phyloP scores from a whole-genome alignment of 2,329 filamentous ascomycete species.

The Gliomastix tumulicola region DNA sequence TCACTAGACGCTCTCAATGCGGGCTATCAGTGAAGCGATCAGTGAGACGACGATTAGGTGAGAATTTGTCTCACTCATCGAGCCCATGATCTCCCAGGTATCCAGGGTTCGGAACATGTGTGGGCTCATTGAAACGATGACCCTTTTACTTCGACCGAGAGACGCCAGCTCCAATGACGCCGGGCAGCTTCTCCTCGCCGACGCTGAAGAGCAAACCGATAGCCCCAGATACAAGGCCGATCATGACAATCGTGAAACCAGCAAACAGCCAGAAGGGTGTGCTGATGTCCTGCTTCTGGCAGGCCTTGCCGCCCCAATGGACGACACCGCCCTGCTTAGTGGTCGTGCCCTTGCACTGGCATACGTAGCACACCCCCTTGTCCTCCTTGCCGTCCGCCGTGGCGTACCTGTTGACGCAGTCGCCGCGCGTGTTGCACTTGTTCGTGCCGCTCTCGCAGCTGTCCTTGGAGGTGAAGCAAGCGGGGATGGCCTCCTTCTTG shows the following conservation, averaged over 20 bases:
- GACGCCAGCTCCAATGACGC: conserved; percentile 94
- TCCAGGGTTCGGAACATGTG: no score
- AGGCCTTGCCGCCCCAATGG: conserved; percentile 78
- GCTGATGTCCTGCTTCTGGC: conserved; percentile 88
- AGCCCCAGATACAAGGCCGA: conserved; percentile 61
- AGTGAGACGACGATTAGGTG: no score
- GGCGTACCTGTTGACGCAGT: conserved; percentile 62
- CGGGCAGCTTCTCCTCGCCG: conserved; percentile 80
- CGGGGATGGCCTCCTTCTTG: conserved; percentile 43
- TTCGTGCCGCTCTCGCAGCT: conserved; percentile 64
- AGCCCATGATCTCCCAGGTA: no score
- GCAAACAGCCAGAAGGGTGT: conserved; percentile 82
- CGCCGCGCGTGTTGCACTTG: conserved; percentile 77
- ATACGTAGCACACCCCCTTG: conserved; percentile 62
- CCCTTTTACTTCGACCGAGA: conserved; percentile 61
- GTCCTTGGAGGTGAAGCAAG: conserved; percentile 67
- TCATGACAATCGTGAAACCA: conserved; percentile 63
- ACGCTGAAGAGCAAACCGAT: conserved; percentile 77
- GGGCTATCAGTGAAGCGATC: no score
- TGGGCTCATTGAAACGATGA: no score
- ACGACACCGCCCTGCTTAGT: conserved; percentile 52
- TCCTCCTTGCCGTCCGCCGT: conserved; percentile 26
- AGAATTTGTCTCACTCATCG: no score
- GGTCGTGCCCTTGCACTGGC: conserved; percentile 61
- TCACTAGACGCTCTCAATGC: no score